Conservation (phyloP, 495 filamentous ascomycete genomes). For the Penicillium parvum region DNA sequence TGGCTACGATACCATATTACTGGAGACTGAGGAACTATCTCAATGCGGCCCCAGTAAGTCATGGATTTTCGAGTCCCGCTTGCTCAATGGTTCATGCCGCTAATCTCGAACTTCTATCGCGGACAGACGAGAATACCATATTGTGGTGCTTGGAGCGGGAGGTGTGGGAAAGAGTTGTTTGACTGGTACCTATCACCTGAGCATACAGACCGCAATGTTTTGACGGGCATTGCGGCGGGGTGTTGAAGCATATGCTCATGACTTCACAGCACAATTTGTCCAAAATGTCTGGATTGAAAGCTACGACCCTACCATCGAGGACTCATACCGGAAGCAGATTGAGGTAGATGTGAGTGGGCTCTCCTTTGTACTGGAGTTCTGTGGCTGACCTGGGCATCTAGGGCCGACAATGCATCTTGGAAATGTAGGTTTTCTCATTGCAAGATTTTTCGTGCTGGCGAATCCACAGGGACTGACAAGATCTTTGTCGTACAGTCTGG, state of each 20-base stretch:
- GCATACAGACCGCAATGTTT: neutral
- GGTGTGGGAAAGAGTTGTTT: constrained; percentile 98
- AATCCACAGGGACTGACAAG: neutral
- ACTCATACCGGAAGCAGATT: constrained; percentile 92
- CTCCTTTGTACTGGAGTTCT: neutral
- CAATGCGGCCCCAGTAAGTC: constrained; percentile 54
- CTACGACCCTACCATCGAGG: constrained; percentile 98
- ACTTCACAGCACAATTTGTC: constrained; percentile 82
- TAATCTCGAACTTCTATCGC: constrained; percentile 19
- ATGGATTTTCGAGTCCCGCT: neutral
- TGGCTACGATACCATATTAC: too few relatives aligned
- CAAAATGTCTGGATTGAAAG: constrained; percentile 99
- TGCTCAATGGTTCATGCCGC: constrained; percentile 11
- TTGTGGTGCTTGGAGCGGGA: constrained; percentile 87
- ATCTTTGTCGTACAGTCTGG: constrained; percentile 55
- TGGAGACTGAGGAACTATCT: too few relatives aligned
- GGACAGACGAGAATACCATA: constrained; percentile 79
- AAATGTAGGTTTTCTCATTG: constrained; percentile 65
- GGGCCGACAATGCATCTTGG: constrained; percentile 93
- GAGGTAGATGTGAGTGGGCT: constrained; percentile 79
- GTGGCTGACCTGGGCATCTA: constrained; percentile 36
- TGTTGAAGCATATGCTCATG: constrained; percentile 12
- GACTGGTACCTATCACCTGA: constrained; percentile 63
- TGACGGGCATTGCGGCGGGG: constrained; percentile 3
- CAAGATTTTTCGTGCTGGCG: neutral